These are phyloP conservation scores for Volvox carteri DNA, from an alignment of 163 green algal species.

Conservation along the genomic window DNA sequence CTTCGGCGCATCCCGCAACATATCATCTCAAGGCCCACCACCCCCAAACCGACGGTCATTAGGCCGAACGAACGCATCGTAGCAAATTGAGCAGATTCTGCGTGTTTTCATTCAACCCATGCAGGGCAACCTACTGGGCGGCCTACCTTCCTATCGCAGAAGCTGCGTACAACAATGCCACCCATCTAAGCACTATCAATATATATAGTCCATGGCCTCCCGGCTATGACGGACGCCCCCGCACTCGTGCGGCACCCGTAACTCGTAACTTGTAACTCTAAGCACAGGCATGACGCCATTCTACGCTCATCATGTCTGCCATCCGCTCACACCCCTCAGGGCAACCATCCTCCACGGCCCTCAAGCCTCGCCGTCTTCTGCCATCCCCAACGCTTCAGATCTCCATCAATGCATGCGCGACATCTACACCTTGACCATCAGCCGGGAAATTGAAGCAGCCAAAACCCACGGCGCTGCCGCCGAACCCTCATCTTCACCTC, in stretches of 20 bases:
- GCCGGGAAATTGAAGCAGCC: too few relatives aligned
- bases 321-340: conserved; percentile 53
- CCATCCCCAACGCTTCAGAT: not conserved
- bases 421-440: too few relatives aligned
- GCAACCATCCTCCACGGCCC: conserved; percentile 24
- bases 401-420: too few relatives aligned
- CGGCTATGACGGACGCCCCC: too few relatives aligned
- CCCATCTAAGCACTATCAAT: conserved; percentile 29
- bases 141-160: conserved; percentile 55
- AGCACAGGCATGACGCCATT: conserved; percentile 50
- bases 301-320: conserved; percentile 55
- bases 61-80: conserved; percentile 75
- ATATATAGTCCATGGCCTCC: too few relatives aligned
- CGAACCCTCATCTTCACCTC: too few relatives aligned
- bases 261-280: too few relatives aligned
- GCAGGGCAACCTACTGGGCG: conserved; percentile 57
- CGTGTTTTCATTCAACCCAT: conserved; percentile 57
- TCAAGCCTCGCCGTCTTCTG: not conserved
- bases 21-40: conserved; percentile 74
- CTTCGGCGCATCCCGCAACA: conserved; percentile 60
- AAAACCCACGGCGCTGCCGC: too few relatives aligned
- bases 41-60: conserved; percentile 77
- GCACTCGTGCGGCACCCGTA: too few relatives aligned
- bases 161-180: conserved; percentile 61
- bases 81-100: conserved; percentile 75